Evolutionary conservation across 148 eudicot genomes (phyloP), one percentile per base, ranked within the genome.

Genomic region (Fagopyrum esculentum): DNA sequence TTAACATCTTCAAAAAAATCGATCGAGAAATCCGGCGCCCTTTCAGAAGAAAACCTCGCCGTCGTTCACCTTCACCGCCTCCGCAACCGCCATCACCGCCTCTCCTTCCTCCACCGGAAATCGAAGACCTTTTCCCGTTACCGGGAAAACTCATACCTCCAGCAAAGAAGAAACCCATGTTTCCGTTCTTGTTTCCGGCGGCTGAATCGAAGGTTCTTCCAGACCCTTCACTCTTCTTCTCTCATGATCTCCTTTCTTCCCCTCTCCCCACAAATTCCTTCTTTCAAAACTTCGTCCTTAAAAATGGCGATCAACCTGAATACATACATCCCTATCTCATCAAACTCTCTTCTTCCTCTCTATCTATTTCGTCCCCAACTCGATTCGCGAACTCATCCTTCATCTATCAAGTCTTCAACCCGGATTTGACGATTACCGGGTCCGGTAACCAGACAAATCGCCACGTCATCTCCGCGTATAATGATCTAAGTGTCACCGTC

Each of bases 181-280:
- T n/a, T 19, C 88, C 88, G 0, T 88, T 84, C 73, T 76, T 73
- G 8, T 95, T 95, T 77, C 98, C 97, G 2, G 12, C 63, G 57
- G 72, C 84, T 71, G 76, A 86, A 19, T 89, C 99, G 51, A 64
- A 76, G 0, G 91, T 90, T 75, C 84, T 95, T 40, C 99, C 99
- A 2, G 91, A 92, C 69, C 99, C 99, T 0, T 81, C 93, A 22
- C 64, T 16, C 8, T 92, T 86, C 82, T 90, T 95, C 84, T 74
- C 94, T 15, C 88, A 83, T 15, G 17, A 81, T 26, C 89, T 90
- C 55, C 82, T 82, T 79, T 64, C 89, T 1, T 73, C 82, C 26
- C 97, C 99, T 26, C 76, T 95, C 1, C 99, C 99, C 30, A 95
- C 99, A 0, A 95, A 92, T 71, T 86, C 98, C 4, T 92, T 92